Evolutionary conservation across 75 land plant genomes (phyloP).

Genomic region (Picea sitchensis): DNA sequence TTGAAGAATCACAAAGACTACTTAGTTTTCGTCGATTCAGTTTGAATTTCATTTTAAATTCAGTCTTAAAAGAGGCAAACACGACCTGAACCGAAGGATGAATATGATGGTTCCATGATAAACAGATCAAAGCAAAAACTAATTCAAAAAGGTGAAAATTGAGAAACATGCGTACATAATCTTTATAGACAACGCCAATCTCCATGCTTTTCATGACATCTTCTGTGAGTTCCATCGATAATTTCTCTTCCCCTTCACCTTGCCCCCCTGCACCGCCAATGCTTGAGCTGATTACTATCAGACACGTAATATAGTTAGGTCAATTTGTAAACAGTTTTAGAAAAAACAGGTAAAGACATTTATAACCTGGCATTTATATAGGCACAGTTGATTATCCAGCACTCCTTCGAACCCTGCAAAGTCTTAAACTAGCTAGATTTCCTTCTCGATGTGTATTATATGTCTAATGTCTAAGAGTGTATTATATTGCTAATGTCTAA

Average conservation of each 20-base stretch:
- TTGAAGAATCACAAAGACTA: too few relatives aligned
- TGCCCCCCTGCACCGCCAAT: background rate
- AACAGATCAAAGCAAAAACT: too few relatives aligned
- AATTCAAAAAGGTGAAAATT: too few relatives aligned
- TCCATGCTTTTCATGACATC: constrained; percentile 78
- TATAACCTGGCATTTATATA: background rate
- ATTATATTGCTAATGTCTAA: background rate
- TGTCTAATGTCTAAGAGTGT: background rate
- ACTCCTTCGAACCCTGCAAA: background rate
- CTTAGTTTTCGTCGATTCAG: too few relatives aligned
- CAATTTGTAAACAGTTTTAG: background rate
- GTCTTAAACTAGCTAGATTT: background rate
- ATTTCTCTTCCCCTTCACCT: constrained; percentile 54
- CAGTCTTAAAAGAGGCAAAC: too few relatives aligned
- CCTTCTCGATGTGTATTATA: background rate
- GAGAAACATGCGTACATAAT: constrained; percentile 44
- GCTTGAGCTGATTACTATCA: background rate
- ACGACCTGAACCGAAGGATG: too few relatives aligned
- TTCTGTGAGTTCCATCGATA: constrained; percentile 70
- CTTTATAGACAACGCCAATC: constrained; percentile 65
- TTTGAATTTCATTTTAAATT: too few relatives aligned
- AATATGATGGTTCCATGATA: too few relatives aligned
- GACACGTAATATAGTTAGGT: background rate
- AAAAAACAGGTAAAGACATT: background rate
- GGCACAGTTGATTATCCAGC: background rate